Evolutionary conservation across 2,329 filamentous ascomycete genomes (phyloP), one percentile per base, ranked within the genome.

Genomic region (Cercospora nicotianae): DNA sequence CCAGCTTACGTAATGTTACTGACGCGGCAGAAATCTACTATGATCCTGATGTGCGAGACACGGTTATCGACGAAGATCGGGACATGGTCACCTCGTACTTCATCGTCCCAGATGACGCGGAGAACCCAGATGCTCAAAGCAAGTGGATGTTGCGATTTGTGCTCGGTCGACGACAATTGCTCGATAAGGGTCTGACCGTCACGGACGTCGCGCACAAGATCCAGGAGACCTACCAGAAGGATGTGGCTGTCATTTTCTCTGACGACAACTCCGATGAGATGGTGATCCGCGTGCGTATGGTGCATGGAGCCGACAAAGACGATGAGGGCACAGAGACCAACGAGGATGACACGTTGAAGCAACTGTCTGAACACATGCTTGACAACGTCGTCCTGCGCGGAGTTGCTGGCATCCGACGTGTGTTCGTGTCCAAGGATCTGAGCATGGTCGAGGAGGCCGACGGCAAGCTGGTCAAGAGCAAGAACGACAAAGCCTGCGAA

Each of bases 81-180:
- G 95, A 98, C 76, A 96, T 98, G 87, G 92, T 99, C 6, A 93
- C 97, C 74, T 96, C 94, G 0, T 97, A 97, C 84, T 98, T 94
- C 82, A 89, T 98, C 78, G 92, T 98, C 77, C 92, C 93, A 0
- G 93, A 96, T 72, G 92, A 96, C 66, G 89, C 92, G 51, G 87
- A 87, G 68, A 79, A 84, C 8, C 75, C 78, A 28, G 83, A 85
- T 60, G 80, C 80, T 39, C 94, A 98, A 80, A 98, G 95, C 8
- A 91, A 93, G 79, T 99, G 96, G 96, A 83, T 99, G 68, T 87
- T 99, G 60, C 93, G 95, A 83, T 91, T 99, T 74, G 91, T 94
- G 20, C 88, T 99, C 60, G 94, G 96, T 77, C 91, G 95, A 66
- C 92, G 96, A 76, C 96, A 96, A 84, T 87, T 99, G 81, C 88